Base-by-base conservation (phyloP, 139 green algal genomes). In the Chlamydomonas schloesseri region DNA sequence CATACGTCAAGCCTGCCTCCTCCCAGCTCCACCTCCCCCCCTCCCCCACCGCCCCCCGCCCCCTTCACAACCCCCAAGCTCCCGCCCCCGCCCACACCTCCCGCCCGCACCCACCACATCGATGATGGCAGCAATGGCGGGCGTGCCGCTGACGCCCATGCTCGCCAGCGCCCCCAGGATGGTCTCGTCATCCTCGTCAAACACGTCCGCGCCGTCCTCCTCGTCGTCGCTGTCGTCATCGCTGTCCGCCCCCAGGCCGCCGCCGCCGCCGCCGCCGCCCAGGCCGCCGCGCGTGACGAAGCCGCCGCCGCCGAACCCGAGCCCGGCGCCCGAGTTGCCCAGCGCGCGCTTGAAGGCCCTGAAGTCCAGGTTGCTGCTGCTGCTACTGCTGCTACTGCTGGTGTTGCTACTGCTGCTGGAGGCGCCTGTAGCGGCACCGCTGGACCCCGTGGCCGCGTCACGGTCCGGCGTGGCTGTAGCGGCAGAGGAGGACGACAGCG, bases 111-210 rank as follows among this genome's bases (percentile, higher is more conserved):
- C 10, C 79, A 85, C 69, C 69, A 87, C 81, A 28, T 87, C 81
- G 26, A 87, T 71, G 81, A 87, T 87, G 15, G 81, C 81, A 2
- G 69, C 55, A 26, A 87, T 34, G 29, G 81, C 47, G 53, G 81
- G 81, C 26, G 53, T 71, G 10, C 81, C 81, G 13, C 34, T 34
- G 3, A 87, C 21, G 6, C 69, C 80, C 80, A 86, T 29, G 24
- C 31, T 47, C 21, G 9, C n/a, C 33, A 72, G 68, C 24, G 31
- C 9, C 11, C n/a, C 17, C 69, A 74, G 31, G 23, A n/a, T n/a
- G 18, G 31, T n/a, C n/a, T n/a, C 1, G n/a, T 42, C 67, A 11
- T 72, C 67, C 1, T 72, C 67, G 67, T 29, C 26, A 4, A 33
- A 10, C 29, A 50, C 18, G 0, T 31, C 60, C n/a, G n/a, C n/a